Evolutionary conservation across 1,284 basidiomycete genomes (phyloP), one percentile per base, ranked within the genome.

Genomic region (Anthracocystis setariae): DNA sequence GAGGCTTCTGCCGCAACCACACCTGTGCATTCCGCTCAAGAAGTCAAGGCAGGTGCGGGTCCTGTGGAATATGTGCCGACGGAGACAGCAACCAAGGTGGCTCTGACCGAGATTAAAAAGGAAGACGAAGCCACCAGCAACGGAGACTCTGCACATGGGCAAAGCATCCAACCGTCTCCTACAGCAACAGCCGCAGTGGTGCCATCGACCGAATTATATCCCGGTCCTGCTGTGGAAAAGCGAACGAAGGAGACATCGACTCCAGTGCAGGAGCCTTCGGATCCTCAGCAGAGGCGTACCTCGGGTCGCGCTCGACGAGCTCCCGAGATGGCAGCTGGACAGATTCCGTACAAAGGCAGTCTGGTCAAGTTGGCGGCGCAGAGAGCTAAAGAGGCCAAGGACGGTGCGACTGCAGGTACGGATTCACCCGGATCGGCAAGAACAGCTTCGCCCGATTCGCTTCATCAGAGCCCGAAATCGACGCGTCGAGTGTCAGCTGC

Each of bases 321-420:
- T 18, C 70, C 70, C 1, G 70, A 73, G 44, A 73, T 73, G 70
- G 65, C 70, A 13, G 70, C 70, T 7, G 70, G 70, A 17, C 70
- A 73, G 45, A 73, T 73, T 38, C 55, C 52, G 0, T 73, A 73
- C 50, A 73, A 73, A 45, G 70, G 70, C 21, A 73, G 70, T 24
- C 23, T 73, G 37, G 62, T 68, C 42, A 73, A 65, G 57, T 61
- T 73, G 1, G 70, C 70, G 2, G 70, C 70, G 10, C 60, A 73
- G 47, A 35, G 70, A 38, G 70, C 70, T 24, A 73, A 73, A 45
- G 65, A 54, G 20, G 52, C 59, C 18, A 63, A 67, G 33, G 54
- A 47, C 17, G 47, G 39, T n/a, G 21, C 33, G 5, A 38, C 35
- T 0, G 17, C 58, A 5, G n/a, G 53, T 27, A 20, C 32, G 24